phyloP scores from a whole-genome alignment of 495 filamentous ascomycete species.

The Choiromyces venosus region DNA sequence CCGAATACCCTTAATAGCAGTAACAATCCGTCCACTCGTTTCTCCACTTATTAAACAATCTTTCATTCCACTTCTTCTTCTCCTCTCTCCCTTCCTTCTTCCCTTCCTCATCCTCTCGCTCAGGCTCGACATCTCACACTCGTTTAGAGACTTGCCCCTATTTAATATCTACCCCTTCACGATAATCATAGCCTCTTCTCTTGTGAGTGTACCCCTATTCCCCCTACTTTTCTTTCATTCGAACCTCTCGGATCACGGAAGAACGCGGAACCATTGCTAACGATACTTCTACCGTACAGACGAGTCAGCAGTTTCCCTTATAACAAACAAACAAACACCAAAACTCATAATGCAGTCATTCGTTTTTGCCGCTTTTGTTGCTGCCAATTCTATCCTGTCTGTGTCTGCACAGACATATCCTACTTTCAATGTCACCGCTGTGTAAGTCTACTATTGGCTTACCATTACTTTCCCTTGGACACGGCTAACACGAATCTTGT shows the following conservation, averaged over 20 bases:
- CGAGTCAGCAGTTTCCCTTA: slow-evolving; percentile 10
- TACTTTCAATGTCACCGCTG: slow-evolving; percentile 19
- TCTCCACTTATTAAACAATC: background rate
- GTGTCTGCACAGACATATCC: slow-evolving; percentile 28
- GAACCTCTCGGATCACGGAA: background rate
- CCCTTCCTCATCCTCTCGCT: slow-evolving; percentile 18
- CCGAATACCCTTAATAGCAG: background rate
- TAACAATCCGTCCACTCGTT: background rate
- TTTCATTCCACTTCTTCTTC: slow-evolving; percentile 11
- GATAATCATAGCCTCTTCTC: slow-evolving; percentile 6
- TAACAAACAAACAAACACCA: slow-evolving; percentile 7
- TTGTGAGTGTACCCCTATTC: slow-evolving; percentile 17
- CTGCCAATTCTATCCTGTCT: slow-evolving; percentile 25
- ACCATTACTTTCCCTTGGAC: background rate
- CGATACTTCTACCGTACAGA: background rate
- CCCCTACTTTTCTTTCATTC: background rate
- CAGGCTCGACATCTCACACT: slow-evolving; percentile 22
- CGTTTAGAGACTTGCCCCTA: slow-evolving; percentile 21
- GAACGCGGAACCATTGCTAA: slow-evolving; percentile 20
- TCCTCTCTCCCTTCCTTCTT: slow-evolving; percentile 5
- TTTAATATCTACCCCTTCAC: slow-evolving; percentile 12
- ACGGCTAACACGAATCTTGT: background rate
- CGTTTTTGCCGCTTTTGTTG: slow-evolving; percentile 30
- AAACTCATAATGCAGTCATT: slow-evolving; percentile 33
- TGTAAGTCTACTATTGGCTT: slow-evolving; percentile 19